Percentiles rank a stretch among this genome's conserved stretches.
Evolutionary conservation across 2,329 filamentous ascomycete species (phyloP).

Genomic region (Scytalidium sp.): DNA sequence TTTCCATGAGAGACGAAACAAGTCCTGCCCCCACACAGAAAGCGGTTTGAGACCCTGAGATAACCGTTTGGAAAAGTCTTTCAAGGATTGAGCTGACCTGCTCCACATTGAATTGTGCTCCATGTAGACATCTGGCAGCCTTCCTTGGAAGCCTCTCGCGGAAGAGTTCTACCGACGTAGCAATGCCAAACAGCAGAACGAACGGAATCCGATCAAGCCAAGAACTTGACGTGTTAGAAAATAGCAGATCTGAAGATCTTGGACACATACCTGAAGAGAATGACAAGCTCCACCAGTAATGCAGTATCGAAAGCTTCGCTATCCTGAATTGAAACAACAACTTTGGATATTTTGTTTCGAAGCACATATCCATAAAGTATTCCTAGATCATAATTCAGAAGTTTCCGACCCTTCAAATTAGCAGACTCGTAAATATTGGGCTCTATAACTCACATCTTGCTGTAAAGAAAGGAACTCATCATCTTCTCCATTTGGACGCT

Average conservation of each 20-base stretch:
- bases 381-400: constrained; percentile 77
- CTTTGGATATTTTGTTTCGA: constrained; percentile 49
- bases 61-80: constrained; percentile 63
- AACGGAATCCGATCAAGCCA: constrained; percentile 79
- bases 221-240: constrained; percentile 34
- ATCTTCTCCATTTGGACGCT: constrained; percentile 44
- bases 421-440: constrained; percentile 2
- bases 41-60: constrained; percentile 54
- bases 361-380: constrained; percentile 61
- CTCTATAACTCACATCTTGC: constrained; percentile 42
- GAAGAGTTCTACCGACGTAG: constrained; percentile 77
- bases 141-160: constrained; percentile 70
- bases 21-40: constrained; percentile 64
- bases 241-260: background rate
- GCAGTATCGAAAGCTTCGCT: constrained; percentile 76
- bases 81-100: constrained; percentile 71
- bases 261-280: constrained; percentile 59
- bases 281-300: constrained; percentile 69
- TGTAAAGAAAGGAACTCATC: constrained; percentile 45
- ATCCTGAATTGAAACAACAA: constrained; percentile 75
- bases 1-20: constrained; percentile 61
- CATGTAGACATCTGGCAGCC: constrained; percentile 64
- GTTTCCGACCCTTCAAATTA: constrained; percentile 51
- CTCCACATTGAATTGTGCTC: constrained; percentile 74
- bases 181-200: constrained; percentile 73